Conservation (phyloP, 2,329 filamentous ascomycete genomes). For the Diplodia sapinea region DNA sequence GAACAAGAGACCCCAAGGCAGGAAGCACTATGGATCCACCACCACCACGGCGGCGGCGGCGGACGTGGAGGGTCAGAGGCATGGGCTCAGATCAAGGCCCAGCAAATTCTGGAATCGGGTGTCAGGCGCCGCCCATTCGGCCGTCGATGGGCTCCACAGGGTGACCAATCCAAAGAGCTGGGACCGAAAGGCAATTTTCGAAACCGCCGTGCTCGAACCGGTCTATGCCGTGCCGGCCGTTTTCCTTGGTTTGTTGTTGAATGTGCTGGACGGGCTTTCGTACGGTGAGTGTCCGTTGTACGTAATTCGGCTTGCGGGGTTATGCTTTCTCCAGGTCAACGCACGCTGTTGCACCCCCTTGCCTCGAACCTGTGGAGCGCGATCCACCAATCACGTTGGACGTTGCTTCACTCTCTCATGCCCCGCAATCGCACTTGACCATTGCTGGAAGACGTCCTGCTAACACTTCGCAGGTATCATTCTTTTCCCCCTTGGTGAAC, state of each 20-base stretch:
- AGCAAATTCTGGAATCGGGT: slow-evolving; percentile 19
- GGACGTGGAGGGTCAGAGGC: slow-evolving; percentile 30
- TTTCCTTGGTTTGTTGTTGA: slow-evolving; percentile 84
- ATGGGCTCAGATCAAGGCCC: not conserved
- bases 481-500: slow-evolving; percentile 86
- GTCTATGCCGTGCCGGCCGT: slow-evolving; percentile 80
- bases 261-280: slow-evolving; percentile 91
- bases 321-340: not conserved
- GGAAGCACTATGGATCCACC: slow-evolving; percentile 26
- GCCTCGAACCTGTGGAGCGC: not conserved
- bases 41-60: not conserved
- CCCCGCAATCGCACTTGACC: not conserved
- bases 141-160: not conserved
- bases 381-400: not conserved
- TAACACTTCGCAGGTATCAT: slow-evolving; percentile 71
- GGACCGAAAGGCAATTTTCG: slow-evolving; percentile 70
- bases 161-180: slow-evolving; percentile 70
- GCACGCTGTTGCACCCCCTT: not conserved
- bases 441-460: not conserved
- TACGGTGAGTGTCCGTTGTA: slow-evolving; percentile 65
- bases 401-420: not conserved
- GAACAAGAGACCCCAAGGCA: slow-evolving; percentile 35
- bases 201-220: slow-evolving; percentile 65
- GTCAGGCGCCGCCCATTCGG: slow-evolving; percentile 8
- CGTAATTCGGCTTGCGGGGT: not conserved